Percentiles rank a stretch among this genome's conserved stretches.
Conservation (phyloP, 768 basidiomycete genomes). For the Phanerochaete carnosa region DNA sequence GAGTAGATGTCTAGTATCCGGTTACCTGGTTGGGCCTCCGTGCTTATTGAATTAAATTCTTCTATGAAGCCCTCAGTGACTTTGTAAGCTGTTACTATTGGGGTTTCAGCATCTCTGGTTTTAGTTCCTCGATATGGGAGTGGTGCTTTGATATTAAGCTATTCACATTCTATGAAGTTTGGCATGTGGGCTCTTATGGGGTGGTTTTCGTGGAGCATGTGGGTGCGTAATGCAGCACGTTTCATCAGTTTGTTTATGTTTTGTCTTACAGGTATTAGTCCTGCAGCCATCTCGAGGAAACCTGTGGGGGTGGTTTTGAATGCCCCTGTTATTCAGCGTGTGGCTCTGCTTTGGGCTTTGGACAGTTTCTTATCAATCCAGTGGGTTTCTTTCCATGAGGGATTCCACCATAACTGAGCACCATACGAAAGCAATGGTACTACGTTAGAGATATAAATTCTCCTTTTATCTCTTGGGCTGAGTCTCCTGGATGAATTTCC, state of each 20-base stretch:
- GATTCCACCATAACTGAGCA: conserved; percentile 17
- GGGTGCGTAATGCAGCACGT: too few species aligned
- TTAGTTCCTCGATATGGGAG: too few species aligned
- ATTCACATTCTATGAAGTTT: too few species aligned
- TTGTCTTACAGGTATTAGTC: conserved; percentile 11
- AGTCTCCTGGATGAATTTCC: too few species aligned
- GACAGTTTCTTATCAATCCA: conserved; percentile 6
- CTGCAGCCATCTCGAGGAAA: conserved; percentile 12
- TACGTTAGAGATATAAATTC: too few species aligned
- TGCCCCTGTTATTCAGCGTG: conserved; percentile 16
- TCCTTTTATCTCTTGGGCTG: too few species aligned
- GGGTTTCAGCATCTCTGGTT: too few species aligned
- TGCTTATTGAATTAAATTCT: neutral
- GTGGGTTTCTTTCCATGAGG: conserved; percentile 6
- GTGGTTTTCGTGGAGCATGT: too few species aligned
- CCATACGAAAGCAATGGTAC: too few species aligned
- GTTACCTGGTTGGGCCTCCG: neutral
- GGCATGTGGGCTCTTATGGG: neutral
- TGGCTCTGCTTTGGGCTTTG: conserved; percentile 12
- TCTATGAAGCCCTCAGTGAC: too few species aligned
- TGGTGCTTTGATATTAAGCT: too few species aligned
- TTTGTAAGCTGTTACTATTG: too few species aligned
- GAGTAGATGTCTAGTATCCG: neutral
- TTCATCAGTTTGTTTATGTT: conserved; percentile 11
- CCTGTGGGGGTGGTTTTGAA: conserved; percentile 17